Evolutionary conservation across 1,284 basidiomycete species (phyloP), one percentile per base, ranked within the genome.

Genomic region (Agaricales sp.): DNA sequence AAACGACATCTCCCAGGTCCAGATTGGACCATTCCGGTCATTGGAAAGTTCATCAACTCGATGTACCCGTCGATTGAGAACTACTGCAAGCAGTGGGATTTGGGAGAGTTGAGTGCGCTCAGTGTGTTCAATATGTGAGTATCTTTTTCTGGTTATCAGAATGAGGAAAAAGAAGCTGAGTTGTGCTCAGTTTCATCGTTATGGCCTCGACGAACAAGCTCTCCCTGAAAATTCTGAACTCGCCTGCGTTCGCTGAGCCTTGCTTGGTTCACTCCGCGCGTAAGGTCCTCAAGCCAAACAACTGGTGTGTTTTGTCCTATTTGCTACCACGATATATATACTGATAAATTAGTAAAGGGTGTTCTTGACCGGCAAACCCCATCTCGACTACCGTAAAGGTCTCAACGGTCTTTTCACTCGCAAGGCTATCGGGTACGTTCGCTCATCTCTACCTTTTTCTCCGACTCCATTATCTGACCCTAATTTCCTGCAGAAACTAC

Each of bases 101-200:
- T 85, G 30, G 93, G 91, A 49, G 77, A 82, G 6, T 75, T 97
- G 35, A 87, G 85, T 56, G 90, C 82, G 12, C 71, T 94, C 52
- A 92, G 89, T 59, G 93, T 97, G 2, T 97, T 97, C 73, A 93
- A 97, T 68, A 95, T 97, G 92, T 90, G 55, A 59, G 87, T 73
- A 4, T 44, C 12, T 49, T 24, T 47, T 48, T 16, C 26, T 39
- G 48, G 47, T 46, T 46, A 16, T 35, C 24, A 45, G 45, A 48
- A 22, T 48, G 13, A 22, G 30, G 48, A 47, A 47, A 41, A 48
- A 22, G 43, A 49, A 38, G 47, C 48, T 57, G 45, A 39, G 51
- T 13, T 48, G 48, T 48, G 18, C 22, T 19, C 51, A 96, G 93
- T 59, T 97, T 96, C 68, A 96, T 97, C 62, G 93, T 97, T 58